Percentiles rank a stretch among this genome's conserved stretches.
Conservation (phyloP, 2,329 filamentous ascomycete genomes). For the Xenoacremonium recifei region DNA sequence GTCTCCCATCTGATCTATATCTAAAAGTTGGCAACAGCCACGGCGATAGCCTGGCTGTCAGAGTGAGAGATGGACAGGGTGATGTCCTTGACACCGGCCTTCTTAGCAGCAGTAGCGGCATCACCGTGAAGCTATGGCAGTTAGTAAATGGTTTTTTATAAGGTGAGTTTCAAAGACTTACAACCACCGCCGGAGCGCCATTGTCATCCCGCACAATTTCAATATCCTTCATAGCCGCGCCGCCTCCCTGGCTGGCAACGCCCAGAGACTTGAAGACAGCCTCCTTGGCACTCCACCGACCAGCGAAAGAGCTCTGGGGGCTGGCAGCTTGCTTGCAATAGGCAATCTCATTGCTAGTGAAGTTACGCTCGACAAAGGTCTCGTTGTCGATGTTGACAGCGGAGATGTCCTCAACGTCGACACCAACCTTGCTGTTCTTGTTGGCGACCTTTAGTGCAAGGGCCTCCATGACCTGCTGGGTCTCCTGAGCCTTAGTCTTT, state of each 20-base stretch:
- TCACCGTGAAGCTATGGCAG: slow-evolving; percentile 76
- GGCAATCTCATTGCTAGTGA: slow-evolving; percentile 77
- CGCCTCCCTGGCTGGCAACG: slow-evolving; percentile 81
- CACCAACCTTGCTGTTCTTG: slow-evolving; percentile 75
- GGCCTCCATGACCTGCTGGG: slow-evolving; percentile 73
- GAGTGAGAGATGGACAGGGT: slow-evolving; percentile 95
- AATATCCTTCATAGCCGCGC: slow-evolving; percentile 89
- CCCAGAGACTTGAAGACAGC: slow-evolving; percentile 97
- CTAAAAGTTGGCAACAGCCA: slow-evolving; percentile 82
- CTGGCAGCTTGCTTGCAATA: slow-evolving; percentile 82
- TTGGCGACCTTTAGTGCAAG: slow-evolving; percentile 61
- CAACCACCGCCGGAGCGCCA: slow-evolving; percentile 80
- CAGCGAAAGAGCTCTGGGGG: slow-evolving; percentile 88
- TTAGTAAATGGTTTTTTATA: neutral
- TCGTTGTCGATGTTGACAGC: slow-evolving; percentile 92
- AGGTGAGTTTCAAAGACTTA: slow-evolving; percentile 57
- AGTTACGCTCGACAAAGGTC: slow-evolving; percentile 93
- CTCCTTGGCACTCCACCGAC: slow-evolving; percentile 96
- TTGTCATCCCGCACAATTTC: slow-evolving; percentile 81
- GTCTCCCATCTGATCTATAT: slow-evolving; percentile 7
- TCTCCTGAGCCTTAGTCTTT: slow-evolving; percentile 56
- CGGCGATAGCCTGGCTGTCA: slow-evolving; percentile 89
- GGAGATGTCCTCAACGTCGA: slow-evolving; percentile 87
- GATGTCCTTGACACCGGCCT: slow-evolving; percentile 83
- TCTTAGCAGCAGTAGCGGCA: slow-evolving; percentile 78